phyloP scores from a whole-genome alignment of 2,329 filamentous ascomycete species.

The Monosporascus sp. region DNA sequence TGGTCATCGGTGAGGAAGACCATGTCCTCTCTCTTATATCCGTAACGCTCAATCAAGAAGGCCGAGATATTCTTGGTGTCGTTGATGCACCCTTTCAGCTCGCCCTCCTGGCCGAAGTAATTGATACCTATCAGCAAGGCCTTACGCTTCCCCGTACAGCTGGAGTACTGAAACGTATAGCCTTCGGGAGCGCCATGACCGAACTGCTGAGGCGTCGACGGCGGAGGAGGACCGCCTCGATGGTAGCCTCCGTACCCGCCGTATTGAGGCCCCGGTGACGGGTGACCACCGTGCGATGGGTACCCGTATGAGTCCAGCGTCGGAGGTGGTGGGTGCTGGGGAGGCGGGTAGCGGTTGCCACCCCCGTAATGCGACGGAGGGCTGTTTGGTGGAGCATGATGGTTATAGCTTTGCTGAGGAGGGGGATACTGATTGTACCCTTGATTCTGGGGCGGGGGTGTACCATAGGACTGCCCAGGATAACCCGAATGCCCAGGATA shows the following conservation, averaged over 20 bases:
- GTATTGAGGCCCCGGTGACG: not conserved
- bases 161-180: slow-evolving; percentile 73
- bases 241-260: slow-evolving; percentile 24
- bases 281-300: slow-evolving; percentile 23
- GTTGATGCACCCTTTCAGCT: slow-evolving; percentile 75
- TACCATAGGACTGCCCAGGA: slow-evolving; percentile 8
- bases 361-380: slow-evolving; percentile 9
- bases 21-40: slow-evolving; percentile 76
- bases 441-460: slow-evolving; percentile 23
- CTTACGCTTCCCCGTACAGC: slow-evolving; percentile 68
- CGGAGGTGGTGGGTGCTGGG: slow-evolving; percentile 34
- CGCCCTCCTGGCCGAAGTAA: slow-evolving; percentile 68
- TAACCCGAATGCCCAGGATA: not conserved
- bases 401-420: slow-evolving; percentile 10
- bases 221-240: slow-evolving; percentile 38
- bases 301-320: slow-evolving; percentile 45
- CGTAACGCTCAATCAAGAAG: slow-evolving; percentile 63
- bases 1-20: slow-evolving; percentile 74
- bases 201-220: slow-evolving; percentile 50
- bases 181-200: slow-evolving; percentile 63
- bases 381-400: slow-evolving; percentile 7
- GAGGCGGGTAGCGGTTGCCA: slow-evolving; percentile 19
- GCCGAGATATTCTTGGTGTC: slow-evolving; percentile 72
- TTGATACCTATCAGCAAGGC: slow-evolving; percentile 76
- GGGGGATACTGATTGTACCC: slow-evolving; percentile 21